These are phyloP conservation scores for Claviceps quebecensis DNA, from an alignment of 2,329 filamentous ascomycete species.

Conservation along the genomic window DNA sequence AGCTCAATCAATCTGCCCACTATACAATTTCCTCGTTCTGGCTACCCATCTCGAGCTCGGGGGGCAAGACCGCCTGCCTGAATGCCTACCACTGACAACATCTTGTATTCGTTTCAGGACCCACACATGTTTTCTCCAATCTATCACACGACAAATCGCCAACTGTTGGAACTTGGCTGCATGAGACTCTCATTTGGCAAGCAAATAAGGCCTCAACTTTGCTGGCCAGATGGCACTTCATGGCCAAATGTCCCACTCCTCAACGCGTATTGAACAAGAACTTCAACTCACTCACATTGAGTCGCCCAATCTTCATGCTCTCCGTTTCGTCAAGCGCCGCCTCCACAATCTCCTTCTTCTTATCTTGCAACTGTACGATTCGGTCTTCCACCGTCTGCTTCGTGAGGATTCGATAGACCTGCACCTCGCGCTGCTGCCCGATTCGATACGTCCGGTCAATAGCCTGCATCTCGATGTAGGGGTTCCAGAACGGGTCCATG, in stretches of 20 bases:
- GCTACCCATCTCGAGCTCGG: no score
- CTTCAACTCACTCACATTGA: conserved; percentile 52
- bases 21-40: no score
- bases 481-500: conserved; percentile 90
- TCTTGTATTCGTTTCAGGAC: no score
- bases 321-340: conserved; percentile 67
- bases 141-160: no score
- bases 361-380: conserved; percentile 64
- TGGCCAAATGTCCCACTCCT: neutral
- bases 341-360: conserved; percentile 65
- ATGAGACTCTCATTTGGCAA: no score
- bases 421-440: conserved; percentile 60
- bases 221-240: neutral
- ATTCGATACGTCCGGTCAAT: conserved; percentile 83
- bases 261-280: conserved; percentile 43
- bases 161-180: no score
- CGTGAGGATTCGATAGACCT: conserved; percentile 68
- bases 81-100: no score
- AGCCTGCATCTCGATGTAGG: conserved; percentile 83
- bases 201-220: no score
- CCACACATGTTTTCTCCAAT: no score
- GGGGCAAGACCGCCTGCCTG: no score
- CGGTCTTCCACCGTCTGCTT: conserved; percentile 74
- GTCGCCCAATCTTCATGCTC: conserved; percentile 48
- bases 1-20: no score